Evolutionary conservation across 371 early-diverging fungal genomes (phyloP).

Genomic region (Mortierella sp.): DNA sequence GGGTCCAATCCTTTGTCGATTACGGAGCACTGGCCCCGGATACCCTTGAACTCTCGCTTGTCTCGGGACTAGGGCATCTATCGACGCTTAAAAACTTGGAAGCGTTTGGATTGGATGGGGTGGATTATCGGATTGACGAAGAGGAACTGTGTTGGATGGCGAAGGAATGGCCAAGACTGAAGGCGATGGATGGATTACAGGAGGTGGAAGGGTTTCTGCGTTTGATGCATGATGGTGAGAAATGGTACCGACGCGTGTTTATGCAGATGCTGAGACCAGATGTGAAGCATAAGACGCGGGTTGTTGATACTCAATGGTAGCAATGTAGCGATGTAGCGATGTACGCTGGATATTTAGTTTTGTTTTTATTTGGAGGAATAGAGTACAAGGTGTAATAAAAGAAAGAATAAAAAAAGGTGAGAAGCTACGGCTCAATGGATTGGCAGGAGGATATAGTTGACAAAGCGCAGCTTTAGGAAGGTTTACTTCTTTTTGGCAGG

Average conservation of each 20-base stretch:
- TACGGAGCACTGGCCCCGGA: background rate
- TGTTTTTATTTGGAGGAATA: background rate
- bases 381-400: background rate
- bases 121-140: background rate
- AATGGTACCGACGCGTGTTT: background rate
- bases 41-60: background rate
- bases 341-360: too few relatives aligned
- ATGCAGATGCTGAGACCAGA: background rate
- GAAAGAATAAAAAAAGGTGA: background rate
- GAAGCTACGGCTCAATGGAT: background rate
- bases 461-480: background rate
- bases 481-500: background rate
- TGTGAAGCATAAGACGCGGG: background rate
- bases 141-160: conserved; percentile 4
- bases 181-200: background rate
- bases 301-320: background rate
- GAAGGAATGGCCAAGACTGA: background rate
- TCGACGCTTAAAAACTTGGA: background rate
- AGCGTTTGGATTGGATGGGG: background rate
- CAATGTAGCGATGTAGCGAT: too few relatives aligned
- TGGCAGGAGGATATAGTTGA: background rate
- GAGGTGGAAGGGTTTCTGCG: background rate
- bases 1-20: background rate
- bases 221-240: background rate
- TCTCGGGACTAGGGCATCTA: background rate